Conservation (phyloP, 257 asterid species). For the Verbascum thapsus region DNA sequence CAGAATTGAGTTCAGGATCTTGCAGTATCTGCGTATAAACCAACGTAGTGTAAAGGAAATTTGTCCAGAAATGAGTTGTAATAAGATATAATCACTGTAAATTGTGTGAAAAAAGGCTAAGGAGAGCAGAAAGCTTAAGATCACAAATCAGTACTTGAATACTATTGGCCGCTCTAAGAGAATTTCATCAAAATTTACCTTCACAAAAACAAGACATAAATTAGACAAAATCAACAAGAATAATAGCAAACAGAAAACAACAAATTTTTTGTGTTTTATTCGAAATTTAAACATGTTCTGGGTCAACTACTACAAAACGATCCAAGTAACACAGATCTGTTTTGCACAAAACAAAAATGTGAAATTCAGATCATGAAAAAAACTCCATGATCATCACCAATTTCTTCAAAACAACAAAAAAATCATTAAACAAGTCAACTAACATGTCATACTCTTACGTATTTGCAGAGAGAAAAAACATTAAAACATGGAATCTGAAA, state of each 20-base stretch:
- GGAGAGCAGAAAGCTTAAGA: constrained; percentile 9
- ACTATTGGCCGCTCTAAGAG: constrained; percentile 29
- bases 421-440: constrained; percentile 35
- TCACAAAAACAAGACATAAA: constrained; percentile 3
- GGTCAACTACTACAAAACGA: constrained; percentile 24
- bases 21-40: constrained; percentile 39
- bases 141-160: too few species aligned
- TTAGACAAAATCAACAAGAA: constrained; percentile 14
- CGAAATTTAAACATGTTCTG: constrained; percentile 19
- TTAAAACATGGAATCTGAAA: neutral
- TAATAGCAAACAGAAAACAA: too few species aligned
- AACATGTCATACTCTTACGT: constrained; percentile 18
- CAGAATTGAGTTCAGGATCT: constrained; percentile 40
- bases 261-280: too few species aligned
- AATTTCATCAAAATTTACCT: constrained; percentile 32
- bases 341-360: constrained; percentile 17
- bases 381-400: constrained; percentile 23
- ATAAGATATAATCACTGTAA: constrained; percentile 4
- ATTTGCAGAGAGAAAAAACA: constrained; percentile 13
- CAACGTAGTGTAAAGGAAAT: constrained; percentile 23
- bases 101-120: neutral
- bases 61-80: constrained; percentile 12
- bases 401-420: neutral
- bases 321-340: constrained; percentile 32
- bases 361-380: constrained; percentile 30